phyloP scores from a whole-genome alignment of 2,329 filamentous ascomycete species.

The Pseudocercospora eumusae region DNA sequence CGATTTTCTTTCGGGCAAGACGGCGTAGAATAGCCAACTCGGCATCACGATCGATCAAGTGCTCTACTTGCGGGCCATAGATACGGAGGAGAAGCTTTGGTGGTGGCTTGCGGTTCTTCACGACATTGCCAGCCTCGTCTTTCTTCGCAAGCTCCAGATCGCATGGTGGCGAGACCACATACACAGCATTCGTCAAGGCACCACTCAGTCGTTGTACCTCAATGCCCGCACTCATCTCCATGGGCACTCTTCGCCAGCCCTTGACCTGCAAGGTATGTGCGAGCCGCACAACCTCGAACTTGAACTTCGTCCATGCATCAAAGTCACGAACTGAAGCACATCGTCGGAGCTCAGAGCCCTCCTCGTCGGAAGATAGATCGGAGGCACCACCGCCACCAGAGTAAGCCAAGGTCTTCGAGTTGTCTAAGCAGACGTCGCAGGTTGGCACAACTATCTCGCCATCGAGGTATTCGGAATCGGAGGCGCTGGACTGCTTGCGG shows the following conservation, averaged over 20 bases:
- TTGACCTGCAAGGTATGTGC: constrained; percentile 86
- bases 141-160: constrained; percentile 52
- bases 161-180: constrained; percentile 82
- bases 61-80: constrained; percentile 92
- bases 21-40: constrained; percentile 84
- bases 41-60: constrained; percentile 89
- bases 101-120: constrained; percentile 47
- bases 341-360: constrained; percentile 30
- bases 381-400: constrained; percentile 53
- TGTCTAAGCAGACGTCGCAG: constrained; percentile 83
- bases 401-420: constrained; percentile 83
- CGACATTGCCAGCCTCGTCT: constrained; percentile 41
- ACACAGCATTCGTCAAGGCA: constrained; percentile 93
- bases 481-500: constrained; percentile 55
- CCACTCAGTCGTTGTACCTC: constrained; percentile 79
- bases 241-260: constrained; percentile 81
- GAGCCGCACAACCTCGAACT: constrained; percentile 85
- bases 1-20: constrained; percentile 87
- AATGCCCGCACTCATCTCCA: constrained; percentile 69
- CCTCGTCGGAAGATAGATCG: constrained; percentile 53
- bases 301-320: constrained; percentile 82
- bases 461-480: constrained; percentile 83
- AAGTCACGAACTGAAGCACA: constrained; percentile 35
- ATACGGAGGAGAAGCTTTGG: constrained; percentile 83
- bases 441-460: constrained; percentile 79